A percentile compares a stretch with the other conserved stretches of the same genome.
Evolutionary conservation across 805 yeast genomes (phyloP).

Genomic region (Priceomyces medius): DNA sequence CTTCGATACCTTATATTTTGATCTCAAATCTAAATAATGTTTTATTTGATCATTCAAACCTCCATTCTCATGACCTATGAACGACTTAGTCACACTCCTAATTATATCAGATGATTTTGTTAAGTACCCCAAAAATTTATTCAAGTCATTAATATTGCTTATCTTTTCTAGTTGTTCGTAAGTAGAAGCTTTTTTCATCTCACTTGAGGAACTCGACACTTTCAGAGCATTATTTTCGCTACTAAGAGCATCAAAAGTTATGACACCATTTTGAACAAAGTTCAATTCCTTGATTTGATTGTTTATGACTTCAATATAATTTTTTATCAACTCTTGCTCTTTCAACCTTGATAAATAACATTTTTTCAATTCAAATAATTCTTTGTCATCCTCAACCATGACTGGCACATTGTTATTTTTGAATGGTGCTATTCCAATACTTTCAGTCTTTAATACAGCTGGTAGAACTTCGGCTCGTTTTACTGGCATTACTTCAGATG

Average conservation of each 20-base stretch:
- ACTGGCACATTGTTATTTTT: neutral
- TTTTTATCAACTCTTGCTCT: slow-evolving; percentile 42
- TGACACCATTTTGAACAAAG: slow-evolving; percentile 45
- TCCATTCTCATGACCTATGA: slow-evolving; percentile 11
- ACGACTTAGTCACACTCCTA: slow-evolving; percentile 38
- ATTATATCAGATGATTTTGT: slow-evolving; percentile 38
- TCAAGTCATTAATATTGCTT: slow-evolving; percentile 39
- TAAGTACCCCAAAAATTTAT: slow-evolving; percentile 37
- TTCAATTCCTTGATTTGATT: slow-evolving; percentile 43
- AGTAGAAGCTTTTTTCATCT: slow-evolving; percentile 8
- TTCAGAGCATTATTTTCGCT: slow-evolving; percentile 10
- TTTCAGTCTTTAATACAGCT: neutral
- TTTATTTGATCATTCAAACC: slow-evolving; percentile 24
- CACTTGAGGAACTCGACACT: slow-evolving; percentile 1
- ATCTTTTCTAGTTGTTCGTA: slow-evolving; percentile 39
- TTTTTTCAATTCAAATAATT: slow-evolving; percentile 26
- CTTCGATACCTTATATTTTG: slow-evolving; percentile 15
- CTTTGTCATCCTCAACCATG: slow-evolving; percentile 7
- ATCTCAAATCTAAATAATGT: slow-evolving; percentile 19
- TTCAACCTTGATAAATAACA: slow-evolving; percentile 37
- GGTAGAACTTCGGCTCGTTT: neutral
- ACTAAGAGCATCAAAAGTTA: slow-evolving; percentile 41
- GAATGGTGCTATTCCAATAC: neutral
- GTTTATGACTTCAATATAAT: slow-evolving; percentile 41
- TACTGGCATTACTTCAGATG: neutral